Evolutionary conservation across 306 rosid species (phyloP).

Genomic region (Vigna unguiculata): DNA sequence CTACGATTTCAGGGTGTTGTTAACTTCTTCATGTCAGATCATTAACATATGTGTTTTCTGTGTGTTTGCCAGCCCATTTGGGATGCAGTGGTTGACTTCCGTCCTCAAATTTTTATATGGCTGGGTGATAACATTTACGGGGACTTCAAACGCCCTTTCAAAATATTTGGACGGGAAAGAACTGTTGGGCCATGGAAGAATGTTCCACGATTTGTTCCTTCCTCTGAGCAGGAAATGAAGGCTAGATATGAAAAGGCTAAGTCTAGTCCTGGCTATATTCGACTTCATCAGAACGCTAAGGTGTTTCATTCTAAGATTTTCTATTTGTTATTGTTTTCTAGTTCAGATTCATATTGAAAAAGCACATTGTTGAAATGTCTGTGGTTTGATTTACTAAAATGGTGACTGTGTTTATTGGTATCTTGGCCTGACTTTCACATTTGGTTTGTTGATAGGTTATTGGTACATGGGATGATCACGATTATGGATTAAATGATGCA

Average conservation of each 20-base stretch:
- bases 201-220: constrained; percentile 69
- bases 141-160: constrained; percentile 74
- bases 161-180: constrained; percentile 73
- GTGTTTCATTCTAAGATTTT: constrained; percentile 48
- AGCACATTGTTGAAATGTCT: constrained; percentile 17
- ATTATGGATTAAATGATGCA: constrained; percentile 85
- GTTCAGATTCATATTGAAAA: constrained; percentile 32
- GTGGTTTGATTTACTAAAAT: constrained; percentile 21
- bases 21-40: constrained; percentile 7
- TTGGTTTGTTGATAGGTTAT: constrained; percentile 63
- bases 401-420: constrained; percentile 13
- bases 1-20: neutral
- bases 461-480: constrained; percentile 95
- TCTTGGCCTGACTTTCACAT: constrained; percentile 38
- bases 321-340: constrained; percentile 23
- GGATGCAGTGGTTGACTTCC: constrained; percentile 65
- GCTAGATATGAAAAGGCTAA: constrained; percentile 66
- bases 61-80: constrained; percentile 69
- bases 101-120: constrained; percentile 82
- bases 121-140: constrained; percentile 91
- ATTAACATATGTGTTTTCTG: constrained; percentile 14
- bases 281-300: constrained; percentile 59
- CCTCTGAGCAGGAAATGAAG: constrained; percentile 69
- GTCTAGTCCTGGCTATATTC: constrained; percentile 65
- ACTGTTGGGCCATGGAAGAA: constrained; percentile 89